Percentiles rank a stretch among this genome's conserved stretches.
Evolutionary conservation across 176 grass and related monocot species (phyloP).

Genomic region (Eleusine coracana): DNA sequence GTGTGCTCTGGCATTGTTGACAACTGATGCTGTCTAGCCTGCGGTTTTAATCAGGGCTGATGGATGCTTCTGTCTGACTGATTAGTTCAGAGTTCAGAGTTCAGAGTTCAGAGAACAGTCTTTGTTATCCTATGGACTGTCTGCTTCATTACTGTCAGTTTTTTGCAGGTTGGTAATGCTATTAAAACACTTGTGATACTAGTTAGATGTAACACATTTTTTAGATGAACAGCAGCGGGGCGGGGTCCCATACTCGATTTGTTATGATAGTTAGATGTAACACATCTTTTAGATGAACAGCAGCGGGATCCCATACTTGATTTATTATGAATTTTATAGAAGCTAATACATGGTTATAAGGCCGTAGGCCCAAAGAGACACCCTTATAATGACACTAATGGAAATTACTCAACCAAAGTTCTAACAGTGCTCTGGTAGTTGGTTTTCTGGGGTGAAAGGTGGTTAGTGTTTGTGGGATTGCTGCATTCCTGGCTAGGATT

Average conservation of each 20-base stretch:
- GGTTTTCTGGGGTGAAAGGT: neutral
- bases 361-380: no score
- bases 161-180: neutral
- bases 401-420: no score
- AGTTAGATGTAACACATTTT: neutral
- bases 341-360: no score
- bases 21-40: neutral
- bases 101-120: neutral
- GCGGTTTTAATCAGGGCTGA: neutral
- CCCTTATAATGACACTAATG: no score
- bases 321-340: neutral
- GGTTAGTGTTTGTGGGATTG: neutral
- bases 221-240: no score
- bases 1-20: neutral
- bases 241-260: no score
- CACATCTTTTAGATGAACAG: no score
- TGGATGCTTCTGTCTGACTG: slow-evolving; percentile 5
- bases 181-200: neutral
- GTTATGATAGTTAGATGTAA: neutral
- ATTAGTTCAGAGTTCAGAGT: neutral
- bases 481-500: neutral
- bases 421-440: neutral
- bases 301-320: no score
- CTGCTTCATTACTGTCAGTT: neutral
- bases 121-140: neutral